Percentiles rank a stretch among this genome's conserved stretches.
These are phyloP conservation scores for Ploettnerulaceae sp. DNA, from an alignment of 2,329 filamentous ascomycete species.

Conservation along the genomic window DNA sequence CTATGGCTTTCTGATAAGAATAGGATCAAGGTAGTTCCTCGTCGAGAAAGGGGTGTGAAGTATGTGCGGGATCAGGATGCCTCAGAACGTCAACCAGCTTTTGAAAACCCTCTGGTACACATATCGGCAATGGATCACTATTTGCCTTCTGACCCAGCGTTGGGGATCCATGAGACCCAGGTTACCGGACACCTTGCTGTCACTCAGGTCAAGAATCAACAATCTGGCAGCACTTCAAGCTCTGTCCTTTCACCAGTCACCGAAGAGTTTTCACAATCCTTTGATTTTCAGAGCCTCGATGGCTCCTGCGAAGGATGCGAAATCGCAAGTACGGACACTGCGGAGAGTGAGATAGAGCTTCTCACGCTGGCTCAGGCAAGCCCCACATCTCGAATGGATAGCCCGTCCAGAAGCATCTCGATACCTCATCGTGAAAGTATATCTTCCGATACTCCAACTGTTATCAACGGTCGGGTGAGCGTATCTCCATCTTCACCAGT, in stretches of 20 bases:
- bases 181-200: conserved; percentile 19
- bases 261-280: conserved; percentile 3
- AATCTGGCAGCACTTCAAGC: background rate
- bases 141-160: conserved; percentile 14
- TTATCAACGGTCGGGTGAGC: conserved; percentile 11
- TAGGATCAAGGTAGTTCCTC: background rate
- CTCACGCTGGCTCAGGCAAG: conserved; percentile 9
- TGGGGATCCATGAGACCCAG: conserved; percentile 19
- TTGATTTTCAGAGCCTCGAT: background rate
- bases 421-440: conserved; percentile 19
- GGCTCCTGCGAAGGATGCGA: conserved; percentile 13
- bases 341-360: conserved; percentile 5
- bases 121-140: conserved; percentile 8
- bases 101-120: background rate
- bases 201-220: background rate
- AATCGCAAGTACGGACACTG: too few relatives aligned
- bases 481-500: conserved; percentile 15
- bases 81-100: background rate
- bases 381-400: conserved; percentile 9
- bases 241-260: conserved; percentile 5
- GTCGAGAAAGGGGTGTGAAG: background rate
- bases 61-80: background rate
- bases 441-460: conserved; percentile 23
- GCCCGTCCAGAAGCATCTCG: conserved; percentile 3
- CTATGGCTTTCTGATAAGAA: background rate